Base-by-base conservation (phyloP, 805 yeast species). In the Kazachstania viticola region DNA sequence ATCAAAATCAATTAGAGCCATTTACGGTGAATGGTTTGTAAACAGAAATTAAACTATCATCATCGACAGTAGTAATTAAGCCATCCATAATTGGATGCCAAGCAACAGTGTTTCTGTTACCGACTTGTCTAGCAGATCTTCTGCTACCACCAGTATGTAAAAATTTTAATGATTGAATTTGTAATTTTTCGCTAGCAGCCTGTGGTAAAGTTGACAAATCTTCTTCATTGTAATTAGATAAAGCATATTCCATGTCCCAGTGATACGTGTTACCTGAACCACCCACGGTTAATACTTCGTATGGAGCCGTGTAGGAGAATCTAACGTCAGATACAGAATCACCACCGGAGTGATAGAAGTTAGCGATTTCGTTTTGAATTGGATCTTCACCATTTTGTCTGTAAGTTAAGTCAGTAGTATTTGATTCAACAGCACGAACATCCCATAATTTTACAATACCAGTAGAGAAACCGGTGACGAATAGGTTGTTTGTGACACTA, bases 161-260 rank as follows among this genome's bases (percentile, higher is more conserved):
- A 37, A 49, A 51, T 30, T 41, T 49, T 32, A 52, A 35, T 16
- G 51, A 47, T 25, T 45, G 46, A 14, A 41, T 38, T 32, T 48
- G 49, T 27, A 48, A 30, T 28, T 43, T 38, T 30, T 49, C 52
- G 25, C 36, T 30, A 11, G 40, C 40, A 40, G 73, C 81, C 12
- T 64, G 60, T 31, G 61, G 64, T 3, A 60, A 71, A 13, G 48
- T 54, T 4, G 58, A 63, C 12, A 54, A 64, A 15, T 50, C 62
- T 4, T 57, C 62, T 7, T 61, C 69, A 4, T 56, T 65, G 17
- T 62, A 67, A 16, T 62, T 69, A 21, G 63, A 62, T 15, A 51
- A 49, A 25, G 49, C 53, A 22, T 45, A 59, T 37, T 60, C 65
- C 17, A 48, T 31, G 29, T 47, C 48, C 56, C 56, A 50, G 14